A percentile compares a stretch with the other conserved stretches of the same genome.
These are phyloP conservation scores for Fusarium sp. DNA, from an alignment of 2,329 filamentous ascomycete genomes.

Conservation along the genomic window DNA sequence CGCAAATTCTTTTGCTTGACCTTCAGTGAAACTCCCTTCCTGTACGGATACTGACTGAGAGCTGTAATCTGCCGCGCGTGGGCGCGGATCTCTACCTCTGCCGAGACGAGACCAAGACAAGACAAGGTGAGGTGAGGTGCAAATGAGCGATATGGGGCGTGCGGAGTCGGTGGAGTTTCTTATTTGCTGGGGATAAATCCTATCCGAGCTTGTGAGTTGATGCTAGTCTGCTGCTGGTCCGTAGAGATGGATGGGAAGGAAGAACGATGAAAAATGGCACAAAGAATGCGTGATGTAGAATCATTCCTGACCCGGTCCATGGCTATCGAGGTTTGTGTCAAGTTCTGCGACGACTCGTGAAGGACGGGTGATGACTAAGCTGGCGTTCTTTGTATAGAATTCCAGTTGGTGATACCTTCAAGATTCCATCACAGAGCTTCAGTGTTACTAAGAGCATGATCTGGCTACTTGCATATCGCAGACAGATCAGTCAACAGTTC, in stretches of 20 bases:
- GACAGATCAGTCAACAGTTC: too few relatives aligned
- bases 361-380: slow-evolving; percentile 34
- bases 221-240: background rate
- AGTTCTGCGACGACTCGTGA: slow-evolving; percentile 21
- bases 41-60: background rate
- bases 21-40: background rate
- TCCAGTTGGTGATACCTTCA: slow-evolving; percentile 14
- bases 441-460: background rate
- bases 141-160: slow-evolving; percentile 27
- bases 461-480: too few relatives aligned
- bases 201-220: background rate
- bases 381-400: background rate
- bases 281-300: background rate
- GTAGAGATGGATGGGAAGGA: background rate
- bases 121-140: background rate
- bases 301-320: slow-evolving; percentile 15
- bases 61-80: background rate
- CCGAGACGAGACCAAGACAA: background rate
- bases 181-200: slow-evolving; percentile 8
- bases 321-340: slow-evolving; percentile 13
- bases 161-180: slow-evolving; percentile 32
- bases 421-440: background rate
- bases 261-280: background rate
- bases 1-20: background rate
- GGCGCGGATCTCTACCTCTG: slow-evolving; percentile 23